Evolutionary conservation across 306 rosid species (phyloP).

Genomic region (Cotoneaster glaucophyllus): DNA sequence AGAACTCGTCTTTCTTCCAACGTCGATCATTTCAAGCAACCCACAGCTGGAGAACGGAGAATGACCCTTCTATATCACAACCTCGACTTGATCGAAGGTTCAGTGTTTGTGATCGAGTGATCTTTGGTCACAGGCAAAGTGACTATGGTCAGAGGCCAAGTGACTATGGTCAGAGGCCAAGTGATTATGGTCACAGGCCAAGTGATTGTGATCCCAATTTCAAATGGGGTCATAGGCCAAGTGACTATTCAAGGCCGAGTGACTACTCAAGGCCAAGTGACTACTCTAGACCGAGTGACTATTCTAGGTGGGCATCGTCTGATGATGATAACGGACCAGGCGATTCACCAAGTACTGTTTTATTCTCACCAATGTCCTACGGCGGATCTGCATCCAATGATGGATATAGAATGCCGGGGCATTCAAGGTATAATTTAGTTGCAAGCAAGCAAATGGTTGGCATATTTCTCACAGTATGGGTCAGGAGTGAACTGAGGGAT

Average conservation of each 20-base stretch:
- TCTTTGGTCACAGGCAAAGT: slow-evolving; percentile 41
- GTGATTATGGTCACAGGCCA: slow-evolving; percentile 39
- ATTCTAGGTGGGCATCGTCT: slow-evolving; percentile 94
- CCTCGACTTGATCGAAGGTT: slow-evolving; percentile 85
- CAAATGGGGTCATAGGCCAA: slow-evolving; percentile 70
- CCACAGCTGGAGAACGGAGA: slow-evolving; percentile 77
- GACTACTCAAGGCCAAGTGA: slow-evolving; percentile 37
- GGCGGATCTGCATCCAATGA: slow-evolving; percentile 68
- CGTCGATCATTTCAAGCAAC: slow-evolving; percentile 93
- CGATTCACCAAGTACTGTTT: slow-evolving; percentile 93
- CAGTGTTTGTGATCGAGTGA: slow-evolving; percentile 93
- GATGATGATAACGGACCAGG: slow-evolving; percentile 86
- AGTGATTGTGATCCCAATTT: slow-evolving; percentile 75
- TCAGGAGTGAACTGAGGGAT: slow-evolving; percentile 81
- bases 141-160: slow-evolving; percentile 49
- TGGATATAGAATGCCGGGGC: slow-evolving; percentile 70
- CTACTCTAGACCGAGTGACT: slow-evolving; percentile 49
- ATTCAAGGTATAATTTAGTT: slow-evolving; percentile 87
- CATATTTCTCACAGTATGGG: slow-evolving; percentile 95
- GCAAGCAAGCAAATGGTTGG: slow-evolving; percentile 99
- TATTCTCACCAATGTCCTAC: slow-evolving; percentile 74
- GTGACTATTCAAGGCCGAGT: slow-evolving; percentile 64
- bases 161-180: slow-evolving; percentile 39
- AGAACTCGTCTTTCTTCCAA: slow-evolving; percentile 87
- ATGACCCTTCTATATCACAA: slow-evolving; percentile 65